These are phyloP conservation scores for Hanseniaspora gamundiae DNA, from an alignment of 1,139 yeast species.

Conservation along the genomic window DNA sequence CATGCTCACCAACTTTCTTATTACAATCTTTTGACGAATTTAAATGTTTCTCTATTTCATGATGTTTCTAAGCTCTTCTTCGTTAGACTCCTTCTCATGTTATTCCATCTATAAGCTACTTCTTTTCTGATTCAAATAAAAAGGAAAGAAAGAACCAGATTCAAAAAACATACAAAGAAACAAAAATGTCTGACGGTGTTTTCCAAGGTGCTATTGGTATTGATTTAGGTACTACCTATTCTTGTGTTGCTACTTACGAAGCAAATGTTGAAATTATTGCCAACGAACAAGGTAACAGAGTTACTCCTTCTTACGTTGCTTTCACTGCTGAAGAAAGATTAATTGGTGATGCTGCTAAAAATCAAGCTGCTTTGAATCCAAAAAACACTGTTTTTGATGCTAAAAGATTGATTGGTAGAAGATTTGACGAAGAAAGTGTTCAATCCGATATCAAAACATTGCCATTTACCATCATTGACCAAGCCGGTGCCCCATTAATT, in stretches of 20 bases:
- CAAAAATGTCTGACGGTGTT: slow-evolving; percentile 92
- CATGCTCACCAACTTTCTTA: slow-evolving; percentile 3
- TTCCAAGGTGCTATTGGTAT: slow-evolving; percentile 99
- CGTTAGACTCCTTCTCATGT: slow-evolving; percentile 6
- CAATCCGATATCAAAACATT: slow-evolving; percentile 85
- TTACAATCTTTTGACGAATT: too few species aligned
- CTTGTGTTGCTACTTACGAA: slow-evolving; percentile 89
- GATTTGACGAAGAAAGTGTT: slow-evolving; percentile 79
- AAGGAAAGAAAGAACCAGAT: slow-evolving; percentile 4
- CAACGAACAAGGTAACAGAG: slow-evolving; percentile 99
- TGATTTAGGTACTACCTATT: slow-evolving; percentile 97
- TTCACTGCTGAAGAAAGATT: slow-evolving; percentile 95
- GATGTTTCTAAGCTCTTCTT: too few species aligned
- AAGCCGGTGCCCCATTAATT: slow-evolving; percentile 77
- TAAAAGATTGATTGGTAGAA: slow-evolving; percentile 96
- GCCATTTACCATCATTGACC: slow-evolving; percentile 87
- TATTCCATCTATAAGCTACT: slow-evolving; percentile 11
- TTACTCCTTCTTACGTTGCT: slow-evolving; percentile 96
- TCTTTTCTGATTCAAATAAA: too few species aligned
- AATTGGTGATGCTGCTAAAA: slow-evolving; percentile 97
- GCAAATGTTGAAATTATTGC: slow-evolving; percentile 91
- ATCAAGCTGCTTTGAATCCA: slow-evolving; percentile 97
- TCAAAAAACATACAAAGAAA: slow-evolving; percentile 15
- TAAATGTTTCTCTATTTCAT: too few species aligned
- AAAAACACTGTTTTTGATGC: slow-evolving; percentile 94